Evolutionary conservation across 2,329 filamentous ascomycete genomes (phyloP), one percentile per base, ranked within the genome.

Genomic region (Ophiocordyceps camponoti-leonardi): DNA sequence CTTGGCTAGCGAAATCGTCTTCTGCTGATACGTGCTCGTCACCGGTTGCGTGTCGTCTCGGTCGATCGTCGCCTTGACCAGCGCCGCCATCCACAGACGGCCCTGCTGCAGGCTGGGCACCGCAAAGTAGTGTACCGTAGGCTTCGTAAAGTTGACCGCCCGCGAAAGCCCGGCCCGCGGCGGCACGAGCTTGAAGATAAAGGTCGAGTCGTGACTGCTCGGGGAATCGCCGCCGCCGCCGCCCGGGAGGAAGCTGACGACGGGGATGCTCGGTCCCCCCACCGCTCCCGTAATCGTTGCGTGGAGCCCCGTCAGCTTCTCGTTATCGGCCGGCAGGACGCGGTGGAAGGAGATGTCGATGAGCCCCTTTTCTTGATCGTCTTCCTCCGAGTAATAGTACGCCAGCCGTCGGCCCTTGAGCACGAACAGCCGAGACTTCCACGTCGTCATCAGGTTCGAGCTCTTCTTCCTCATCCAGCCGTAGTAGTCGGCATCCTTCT

Each of bases 401-500:
- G 88, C 87, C 28, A 98, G 68, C 5, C 92, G 81, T 45, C 90
- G 80, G 28, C 92, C 92, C 56, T 87, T 88, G 47, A 98, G 76
- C 8, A 98, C 81, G 58, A 98, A 98, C n/a, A 96, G 72, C 13
- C 92, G 81, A 13, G 88, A 84, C 58, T 96, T 98, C 92, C 92
- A 98, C 2, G 88, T 94, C 2, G 87, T 87, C 81, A 98, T 94
- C 31, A 96, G 70, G 56, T 90, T 92, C 1, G 86, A 90, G 48
- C 86, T 94, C 64, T 93, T 88, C 73, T 98, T 98, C 71, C 92
- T 96, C 92, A 98, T 98, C 92, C 92, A 98, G 1, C 92, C 92
- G 56, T 82, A 90, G 61, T 94, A 96, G 58, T 98, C 90, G 46
- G 86, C 90, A 49, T 78, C 79, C 49, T 79, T 68, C 63, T 94